These are phyloP conservation scores for Kalmusia sp. DNA, from an alignment of 2,329 filamentous ascomycete species.

Conservation along the genomic window DNA sequence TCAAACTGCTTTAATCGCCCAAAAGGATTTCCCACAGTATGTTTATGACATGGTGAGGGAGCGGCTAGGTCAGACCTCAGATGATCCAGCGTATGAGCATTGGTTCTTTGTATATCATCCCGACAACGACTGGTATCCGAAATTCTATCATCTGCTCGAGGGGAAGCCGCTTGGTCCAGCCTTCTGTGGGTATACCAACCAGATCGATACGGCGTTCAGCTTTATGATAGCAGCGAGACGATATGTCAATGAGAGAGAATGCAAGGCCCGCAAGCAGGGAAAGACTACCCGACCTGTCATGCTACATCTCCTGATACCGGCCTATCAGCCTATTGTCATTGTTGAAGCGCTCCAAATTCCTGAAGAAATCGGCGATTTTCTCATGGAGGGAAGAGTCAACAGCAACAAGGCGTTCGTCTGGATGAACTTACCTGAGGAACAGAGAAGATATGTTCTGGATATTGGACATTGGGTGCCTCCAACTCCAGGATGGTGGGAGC, in stretches of 20 bases:
- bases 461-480: conserved; percentile 10
- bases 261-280: conserved; percentile 1
- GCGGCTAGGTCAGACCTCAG: conserved; percentile 3
- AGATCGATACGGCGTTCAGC: conserved; percentile 50
- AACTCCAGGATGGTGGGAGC: conserved; percentile 6
- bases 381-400: conserved; percentile 10
- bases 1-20: conserved; percentile 10
- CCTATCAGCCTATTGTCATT: conserved; percentile 50
- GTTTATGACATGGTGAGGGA: conserved; percentile 14
- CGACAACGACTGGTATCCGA: conserved; percentile 52
- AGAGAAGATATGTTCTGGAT: conserved; percentile 8
- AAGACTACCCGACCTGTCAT: conserved; percentile 11
- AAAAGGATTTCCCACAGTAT: conserved; percentile 13
- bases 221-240: conserved; percentile 43
- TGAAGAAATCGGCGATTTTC: conserved; percentile 11
- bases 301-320: conserved; percentile 50
- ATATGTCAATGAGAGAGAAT: conserved; percentile 26
- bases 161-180: conserved; percentile 41
- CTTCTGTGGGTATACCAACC: conserved; percentile 52
- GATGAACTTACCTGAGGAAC: conserved; percentile 11
- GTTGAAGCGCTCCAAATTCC: conserved; percentile 39
- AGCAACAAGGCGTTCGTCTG: conserved; percentile 13
- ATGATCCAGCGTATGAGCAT: conserved; percentile 29
- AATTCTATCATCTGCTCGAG: conserved; percentile 49
- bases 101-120: conserved; percentile 53